Evolutionary conservation across 1,139 yeast species (phyloP), one percentile per base, ranked within the genome.

Genomic region (Suhomyces ambrosiae): DNA sequence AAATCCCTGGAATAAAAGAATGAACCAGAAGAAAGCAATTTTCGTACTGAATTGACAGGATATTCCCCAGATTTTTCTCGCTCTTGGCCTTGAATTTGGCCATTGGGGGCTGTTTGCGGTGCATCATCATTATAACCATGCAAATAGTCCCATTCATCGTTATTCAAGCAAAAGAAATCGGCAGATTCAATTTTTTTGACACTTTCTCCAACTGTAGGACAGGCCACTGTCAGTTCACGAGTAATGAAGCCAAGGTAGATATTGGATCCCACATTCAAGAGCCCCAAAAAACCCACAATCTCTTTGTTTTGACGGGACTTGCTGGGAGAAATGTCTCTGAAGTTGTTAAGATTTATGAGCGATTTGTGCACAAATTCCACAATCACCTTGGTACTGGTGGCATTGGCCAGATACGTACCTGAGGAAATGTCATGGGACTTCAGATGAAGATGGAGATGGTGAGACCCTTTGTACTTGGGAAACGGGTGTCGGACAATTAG

Each of bases 1-100:
- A 82, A 82, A 41, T 79, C 74, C 23, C 71, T 67, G 0, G 89
- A 81, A 56, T 75, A 84, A 51, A 76, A 84, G 53, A 84, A 85
- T 2, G 80, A 68, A 0, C 88, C 92, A 50, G 74, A 74, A 10
- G 79, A 69, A 19, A 84, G 61, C 9, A 83, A 58, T 47, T 76
- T 76, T 38, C 76, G 67, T 2, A 82, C 70, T 2, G 83, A 74
- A 21, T 75, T 71, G 23, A 86, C 80, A 2, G 87, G 87, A 47
- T 72, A 78, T 19, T 74, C 79, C 23, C 63, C 57, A 23, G 65
- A 56, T 40, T 61, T 63, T 12, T 68, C 75, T 19, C 41, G 26
- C 33, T 38, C 39, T 22, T 24, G 15, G 16, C 16, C 27, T 10
- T 30, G 46, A 8, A 30, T 15, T 18, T 31, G 35, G 11, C 11